Conservation (phyloP, 768 basidiomycete species). For the Leucogyrophana mollusca region DNA sequence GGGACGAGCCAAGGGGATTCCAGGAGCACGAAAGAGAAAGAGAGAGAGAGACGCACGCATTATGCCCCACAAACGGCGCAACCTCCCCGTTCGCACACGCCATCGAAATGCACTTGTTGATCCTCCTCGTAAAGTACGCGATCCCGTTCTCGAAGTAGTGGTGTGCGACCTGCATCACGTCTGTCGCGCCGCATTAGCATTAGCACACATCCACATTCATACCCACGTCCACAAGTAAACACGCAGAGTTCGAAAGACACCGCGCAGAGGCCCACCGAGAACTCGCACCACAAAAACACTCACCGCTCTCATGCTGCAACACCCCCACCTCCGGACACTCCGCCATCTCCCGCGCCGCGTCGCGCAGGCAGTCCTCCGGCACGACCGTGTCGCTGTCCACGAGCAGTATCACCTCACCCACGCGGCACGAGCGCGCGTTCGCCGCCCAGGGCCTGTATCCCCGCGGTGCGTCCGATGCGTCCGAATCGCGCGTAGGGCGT, state of each 20-base stretch:
- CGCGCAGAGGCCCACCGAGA: not conserved
- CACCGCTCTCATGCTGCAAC: conserved; percentile 86
- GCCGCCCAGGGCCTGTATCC: conserved; percentile 71
- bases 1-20: too few relatives aligned
- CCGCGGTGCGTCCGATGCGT: conserved; percentile 31
- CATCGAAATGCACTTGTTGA: conserved; percentile 42
- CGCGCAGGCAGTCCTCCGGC: conserved; percentile 85
- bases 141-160: conserved; percentile 51
- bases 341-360: conserved; percentile 77
- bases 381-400: conserved; percentile 87
- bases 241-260: too few relatives aligned
- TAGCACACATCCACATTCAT: not conserved
- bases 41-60: conserved; percentile 39
- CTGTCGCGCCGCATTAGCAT: conserved; percentile 15
- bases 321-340: conserved; percentile 86
- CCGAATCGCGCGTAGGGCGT: conserved; percentile 6
- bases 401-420: conserved; percentile 80
- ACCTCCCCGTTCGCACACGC: conserved; percentile 40
- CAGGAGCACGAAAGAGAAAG: conserved; percentile 15
- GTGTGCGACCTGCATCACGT: conserved; percentile 56
- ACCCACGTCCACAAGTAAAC: too few relatives aligned
- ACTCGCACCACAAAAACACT: conserved; percentile 5
- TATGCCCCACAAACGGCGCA: conserved; percentile 48
- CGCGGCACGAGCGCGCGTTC: conserved; percentile 71
- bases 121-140: conserved; percentile 47